These are phyloP conservation scores for Chalara sp. DNA, from an alignment of 2,329 filamentous ascomycete species.

Conservation along the genomic window DNA sequence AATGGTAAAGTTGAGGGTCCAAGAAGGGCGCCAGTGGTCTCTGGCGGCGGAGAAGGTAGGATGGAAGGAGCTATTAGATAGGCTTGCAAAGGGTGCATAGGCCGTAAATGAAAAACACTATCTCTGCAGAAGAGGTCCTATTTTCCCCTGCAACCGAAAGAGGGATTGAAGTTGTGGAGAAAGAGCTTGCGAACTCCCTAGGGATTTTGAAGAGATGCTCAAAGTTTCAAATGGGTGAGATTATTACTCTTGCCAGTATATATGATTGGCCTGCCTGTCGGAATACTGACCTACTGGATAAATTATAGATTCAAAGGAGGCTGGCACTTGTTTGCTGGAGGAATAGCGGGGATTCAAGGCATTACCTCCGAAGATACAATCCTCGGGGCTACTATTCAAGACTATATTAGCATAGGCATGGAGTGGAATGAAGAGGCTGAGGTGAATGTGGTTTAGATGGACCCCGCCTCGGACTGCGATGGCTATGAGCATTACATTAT, in stretches of 20 bases:
- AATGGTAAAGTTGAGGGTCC: too few relatives aligned
- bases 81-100: slow-evolving; percentile 10
- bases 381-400: background rate
- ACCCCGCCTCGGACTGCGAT: background rate
- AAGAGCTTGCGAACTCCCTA: background rate
- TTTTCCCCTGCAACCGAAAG: background rate
- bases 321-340: background rate
- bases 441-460: background rate
- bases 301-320: background rate
- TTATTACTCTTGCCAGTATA: background rate
- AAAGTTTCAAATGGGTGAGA: background rate
- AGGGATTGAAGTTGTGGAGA: background rate
- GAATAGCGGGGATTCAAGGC: background rate
- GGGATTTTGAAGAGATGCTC: background rate
- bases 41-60: slow-evolving; percentile 8
- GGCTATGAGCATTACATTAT: background rate
- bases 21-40: too few relatives aligned
- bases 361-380: background rate
- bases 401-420: background rate
- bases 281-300: background rate
- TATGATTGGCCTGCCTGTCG: too few relatives aligned
- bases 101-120: slow-evolving; percentile 4
- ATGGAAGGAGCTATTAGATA: slow-evolving; percentile 10
- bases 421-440: background rate
- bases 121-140: background rate